Evolutionary conservation across 2,329 filamentous ascomycete genomes (phyloP), one percentile per base, ranked within the genome.

Genomic region (Myriosclerotinia curreyana): DNA sequence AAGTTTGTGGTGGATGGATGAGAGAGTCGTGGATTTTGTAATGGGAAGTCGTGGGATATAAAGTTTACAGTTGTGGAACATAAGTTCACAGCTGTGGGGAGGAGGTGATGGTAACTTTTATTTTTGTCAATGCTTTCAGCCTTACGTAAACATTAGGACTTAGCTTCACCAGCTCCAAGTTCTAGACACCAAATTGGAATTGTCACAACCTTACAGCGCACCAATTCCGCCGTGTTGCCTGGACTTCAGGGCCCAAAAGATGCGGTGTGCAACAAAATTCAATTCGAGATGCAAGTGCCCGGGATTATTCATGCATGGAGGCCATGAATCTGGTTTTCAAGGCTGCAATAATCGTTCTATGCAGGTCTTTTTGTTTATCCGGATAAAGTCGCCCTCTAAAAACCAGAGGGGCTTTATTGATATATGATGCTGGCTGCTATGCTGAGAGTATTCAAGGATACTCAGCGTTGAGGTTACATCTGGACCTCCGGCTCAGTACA

Each of bases 211-310:
- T 54, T 52, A 2, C 25, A 46, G 60, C 36, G 60, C 42, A 58
- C 20, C 15, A 50, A 51, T 62, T 62, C 60, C 60, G 52, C 52
- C 34, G 51, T 63, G 44, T 59, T 61, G 59, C 65, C 64, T 66
- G 63, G 59, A 54, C 53, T 66, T 66, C 64, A 51, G 36, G 65
- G 64, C 65, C 58, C 50, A 25, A 50, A 66, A 59, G 55, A 17
- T 66, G 54, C 42, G 65, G 64, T 31, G 51, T 66, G 65, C 65
- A 66, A 66, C 65, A 66, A 65, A 66, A 40, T 20, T 12, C 34
- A 17, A n/a, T 62, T 42, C 8, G 22, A 52, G 36, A 48, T 36
- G 28, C 42, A 58, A 31, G 42, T 42, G 51, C 9, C 56, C 22
- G 34, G 58, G 31, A 60, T 52, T 52, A 22, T 52, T 52, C 22